Conservation (phyloP, 2,329 filamentous ascomycete genomes). For the Sporothrix phasma region DNA sequence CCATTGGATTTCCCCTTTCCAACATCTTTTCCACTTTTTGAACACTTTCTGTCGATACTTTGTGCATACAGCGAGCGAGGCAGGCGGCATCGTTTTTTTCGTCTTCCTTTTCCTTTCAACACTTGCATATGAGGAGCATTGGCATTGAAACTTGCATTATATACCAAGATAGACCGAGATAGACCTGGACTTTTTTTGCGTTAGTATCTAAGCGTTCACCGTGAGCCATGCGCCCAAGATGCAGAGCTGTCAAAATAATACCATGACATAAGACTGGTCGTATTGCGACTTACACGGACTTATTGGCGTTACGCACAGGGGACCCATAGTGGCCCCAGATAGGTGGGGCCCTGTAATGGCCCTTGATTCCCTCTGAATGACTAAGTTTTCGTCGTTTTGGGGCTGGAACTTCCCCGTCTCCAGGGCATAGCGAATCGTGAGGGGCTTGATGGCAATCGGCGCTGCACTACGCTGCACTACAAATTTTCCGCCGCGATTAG, state of each 20-base stretch:
- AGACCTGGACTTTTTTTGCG: neutral
- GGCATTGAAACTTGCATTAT: neutral
- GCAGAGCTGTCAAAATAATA: neutral
- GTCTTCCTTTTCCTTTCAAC: neutral
- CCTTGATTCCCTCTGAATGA: neutral
- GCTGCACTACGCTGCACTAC: neutral
- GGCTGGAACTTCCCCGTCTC: neutral
- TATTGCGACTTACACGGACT: neutral
- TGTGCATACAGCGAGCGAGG: neutral
- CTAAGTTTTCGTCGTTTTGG: neutral
- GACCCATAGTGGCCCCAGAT: neutral
- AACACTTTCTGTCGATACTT: neutral
- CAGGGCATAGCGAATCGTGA: conserved; percentile 6
- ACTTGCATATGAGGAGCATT: neutral
- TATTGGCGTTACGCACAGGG: neutral
- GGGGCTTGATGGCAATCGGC: conserved; percentile 1
- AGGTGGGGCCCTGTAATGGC: neutral
- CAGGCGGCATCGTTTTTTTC: neutral
- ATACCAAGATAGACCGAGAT: conserved; percentile 3
- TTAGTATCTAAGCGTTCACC: neutral
- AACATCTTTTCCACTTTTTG: neutral
- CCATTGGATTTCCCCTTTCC: neutral
- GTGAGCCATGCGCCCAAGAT: neutral
- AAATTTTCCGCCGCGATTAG: conserved; percentile 7
- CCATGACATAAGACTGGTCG: neutral